Base-by-base conservation (phyloP, 805 yeast genomes). In the Grigorovia transvaalensis region DNA sequence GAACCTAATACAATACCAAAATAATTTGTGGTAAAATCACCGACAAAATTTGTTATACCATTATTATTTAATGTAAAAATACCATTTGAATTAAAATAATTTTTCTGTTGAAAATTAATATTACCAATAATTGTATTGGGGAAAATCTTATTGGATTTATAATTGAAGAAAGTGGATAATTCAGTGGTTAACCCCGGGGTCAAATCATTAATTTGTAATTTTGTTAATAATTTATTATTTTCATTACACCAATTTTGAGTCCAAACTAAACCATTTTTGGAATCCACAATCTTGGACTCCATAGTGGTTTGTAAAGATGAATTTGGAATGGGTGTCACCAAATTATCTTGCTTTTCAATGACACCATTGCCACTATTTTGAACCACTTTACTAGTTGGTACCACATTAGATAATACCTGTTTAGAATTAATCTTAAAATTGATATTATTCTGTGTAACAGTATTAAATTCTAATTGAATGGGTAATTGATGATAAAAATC, bases 241-340 rank as follows among this genome's bases (percentile, higher is more conserved):
- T 95, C 85, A 64, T 95, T 88, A 77, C 89, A 84, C 97, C 98
- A 91, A 70, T 96, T 96, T 78, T 91, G 98, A 63, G 96, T 89
- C 69, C 91, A 76, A 60, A 96, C 82, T 68, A 93, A 76, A 58
- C 97, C 97, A 57, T 91, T 77, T 58, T 88, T 79, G 79, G 88
- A 88, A 81, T 91, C 99, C 56, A 87, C 74, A 78, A 84, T 88
- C 77, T 87, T 88, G 64, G 95, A 87, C 75, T 91, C 98, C 55
- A 91, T 75, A 66, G 85, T 81, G 61, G 95, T 96, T 57, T 90
- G 82, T 62, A 93, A 81, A 63, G 93, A 75, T 67, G 85, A 83
- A 68, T 81, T 85, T 74, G 81, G 81, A 64, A 81, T 79, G 64
- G 83, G 77, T 33, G 38, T 33, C 15, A 11, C 15, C 8, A 8